A percentile compares a stretch with the other conserved stretches of the same genome.
phyloP scores from a whole-genome alignment of 345 rosid genomes.

The Salix suchowensis region DNA sequence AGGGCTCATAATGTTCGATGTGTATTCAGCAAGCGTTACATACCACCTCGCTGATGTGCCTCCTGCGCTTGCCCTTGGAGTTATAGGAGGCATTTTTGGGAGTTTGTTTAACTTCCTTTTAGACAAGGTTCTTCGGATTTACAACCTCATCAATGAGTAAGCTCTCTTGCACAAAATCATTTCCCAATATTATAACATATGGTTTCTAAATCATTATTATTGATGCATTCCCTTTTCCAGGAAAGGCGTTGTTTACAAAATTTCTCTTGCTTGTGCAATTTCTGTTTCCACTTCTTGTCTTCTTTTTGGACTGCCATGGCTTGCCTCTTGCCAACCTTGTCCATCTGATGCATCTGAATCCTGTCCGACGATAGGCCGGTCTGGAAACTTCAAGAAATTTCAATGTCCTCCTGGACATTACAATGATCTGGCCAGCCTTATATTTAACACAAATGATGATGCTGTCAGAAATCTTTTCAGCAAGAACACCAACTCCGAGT shows the following conservation, averaged over 20 bases:
- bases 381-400: constrained; percentile 92
- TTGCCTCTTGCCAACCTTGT: constrained; percentile 74
- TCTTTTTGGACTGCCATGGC: constrained; percentile 88
- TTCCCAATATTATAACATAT: neutral
- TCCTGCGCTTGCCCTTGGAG: constrained; percentile 71
- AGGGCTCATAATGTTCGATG: constrained; percentile 87
- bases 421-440: constrained; percentile 94
- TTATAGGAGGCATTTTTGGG: constrained; percentile 83
- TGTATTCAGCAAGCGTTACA: constrained; percentile 54
- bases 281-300: constrained; percentile 80
- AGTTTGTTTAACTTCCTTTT: constrained; percentile 69
- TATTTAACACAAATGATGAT: constrained; percentile 90
- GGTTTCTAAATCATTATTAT: constrained; percentile 7
- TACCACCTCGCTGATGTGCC: constrained; percentile 77
- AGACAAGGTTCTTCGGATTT: constrained; percentile 63
- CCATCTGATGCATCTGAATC: constrained; percentile 63
- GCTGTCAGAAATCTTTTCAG: constrained; percentile 90
- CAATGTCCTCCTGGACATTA: constrained; percentile 76
- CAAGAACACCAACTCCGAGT: constrained; percentile 69
- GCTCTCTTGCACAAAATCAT: constrained; percentile 17
- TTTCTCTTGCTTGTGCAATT: constrained; percentile 57
- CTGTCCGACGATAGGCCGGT: constrained; percentile 89
- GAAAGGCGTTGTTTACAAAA: constrained; percentile 56
- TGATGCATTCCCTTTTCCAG: constrained; percentile 36
- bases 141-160: constrained; percentile 72